Evolutionary conservation across 257 asterid genomes (phyloP).

Genomic region (Ophiorrhiza pumila): DNA sequence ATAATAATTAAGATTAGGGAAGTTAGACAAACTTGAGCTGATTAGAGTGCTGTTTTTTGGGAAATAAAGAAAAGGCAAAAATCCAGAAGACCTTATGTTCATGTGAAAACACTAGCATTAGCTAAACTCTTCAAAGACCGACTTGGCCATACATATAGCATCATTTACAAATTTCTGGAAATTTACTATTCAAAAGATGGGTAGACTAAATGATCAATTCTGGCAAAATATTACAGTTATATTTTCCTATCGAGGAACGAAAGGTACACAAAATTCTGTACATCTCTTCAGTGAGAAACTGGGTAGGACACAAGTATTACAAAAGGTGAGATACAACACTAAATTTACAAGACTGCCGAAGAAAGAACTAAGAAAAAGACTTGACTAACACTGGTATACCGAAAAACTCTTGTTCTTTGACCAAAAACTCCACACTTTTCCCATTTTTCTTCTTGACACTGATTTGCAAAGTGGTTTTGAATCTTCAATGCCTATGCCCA

Average conservation of each 20-base stretch:
- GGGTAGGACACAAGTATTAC: not conserved
- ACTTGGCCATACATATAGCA: not conserved
- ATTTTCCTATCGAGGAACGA: not conserved
- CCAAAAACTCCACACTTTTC: constrained; percentile 31
- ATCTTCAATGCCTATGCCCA: constrained; percentile 27
- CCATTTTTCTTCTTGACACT: constrained; percentile 40
- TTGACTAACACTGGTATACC: constrained; percentile 16
- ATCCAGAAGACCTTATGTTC: not conserved
- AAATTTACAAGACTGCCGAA: constrained; percentile 13
- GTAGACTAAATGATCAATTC: not conserved
- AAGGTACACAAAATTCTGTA: constrained; percentile 15
- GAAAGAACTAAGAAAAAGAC: not conserved
- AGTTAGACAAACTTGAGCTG: no score
- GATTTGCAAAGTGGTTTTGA: constrained; percentile 62
- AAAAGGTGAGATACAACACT: not conserved
- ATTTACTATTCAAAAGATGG: not conserved
- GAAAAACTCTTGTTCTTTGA: constrained; percentile 36
- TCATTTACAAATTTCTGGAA: constrained; percentile 4
- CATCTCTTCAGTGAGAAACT: constrained; percentile 5
- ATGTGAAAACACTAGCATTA: not conserved
- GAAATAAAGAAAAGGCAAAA: no score
- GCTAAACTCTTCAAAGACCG: not conserved
- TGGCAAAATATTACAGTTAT: not conserved
- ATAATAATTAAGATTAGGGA: no score
- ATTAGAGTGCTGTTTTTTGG: no score